Evolutionary conservation across 345 rosid species (phyloP), one percentile per base, ranked within the genome.

Genomic region (Boechera stricta): DNA sequence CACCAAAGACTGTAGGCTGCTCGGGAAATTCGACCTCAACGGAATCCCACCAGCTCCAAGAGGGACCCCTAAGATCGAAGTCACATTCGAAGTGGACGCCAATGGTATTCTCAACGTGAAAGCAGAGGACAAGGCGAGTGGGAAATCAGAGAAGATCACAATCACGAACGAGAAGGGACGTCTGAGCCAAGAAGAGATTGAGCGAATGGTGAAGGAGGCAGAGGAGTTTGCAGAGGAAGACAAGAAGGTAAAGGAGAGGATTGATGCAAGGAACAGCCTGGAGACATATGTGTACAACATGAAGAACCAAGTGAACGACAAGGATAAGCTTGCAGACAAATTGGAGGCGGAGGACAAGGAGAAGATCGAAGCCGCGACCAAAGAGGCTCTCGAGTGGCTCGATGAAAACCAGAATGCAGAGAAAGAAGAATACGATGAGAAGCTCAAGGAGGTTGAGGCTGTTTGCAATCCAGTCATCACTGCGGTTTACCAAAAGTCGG

Each of bases 151-250:
- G 81, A 90, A 90, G 86, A 94, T 94, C 81, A 92, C 98, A 24
- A 94, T 94, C 83, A 94, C 98, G 0, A 94, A 94, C 31, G 98
- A 92, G 71, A 94, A 89, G 82, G 98, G 98, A 21, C 94, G 98
- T 5, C 69, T 94, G 53, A 90, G 95, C 85, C 98, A 94, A 80
- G 98, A 94, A 79, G 98, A 94, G 78, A 94, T 94, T 3, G 98
- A 92, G 2, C 84, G 91, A 5, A 94, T 94, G 98, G 98, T 94
- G 9, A 85, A 83, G 0, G 98, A 94, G 77, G 98, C 98, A 0
- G 98, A 94, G 54, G 98, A 94, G 77, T 94, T 90, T 33, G 97
- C 98, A 0, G 98, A 94, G 82, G 98, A 92, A 77, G 98, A 94
- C 84, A 94, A 89, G 86, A 92, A 88, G 82, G 91, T 92, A 59